Evolutionary conservation across 371 early-diverging fungal species (phyloP).

Genomic region (Apophysomyces elegans): DNA sequence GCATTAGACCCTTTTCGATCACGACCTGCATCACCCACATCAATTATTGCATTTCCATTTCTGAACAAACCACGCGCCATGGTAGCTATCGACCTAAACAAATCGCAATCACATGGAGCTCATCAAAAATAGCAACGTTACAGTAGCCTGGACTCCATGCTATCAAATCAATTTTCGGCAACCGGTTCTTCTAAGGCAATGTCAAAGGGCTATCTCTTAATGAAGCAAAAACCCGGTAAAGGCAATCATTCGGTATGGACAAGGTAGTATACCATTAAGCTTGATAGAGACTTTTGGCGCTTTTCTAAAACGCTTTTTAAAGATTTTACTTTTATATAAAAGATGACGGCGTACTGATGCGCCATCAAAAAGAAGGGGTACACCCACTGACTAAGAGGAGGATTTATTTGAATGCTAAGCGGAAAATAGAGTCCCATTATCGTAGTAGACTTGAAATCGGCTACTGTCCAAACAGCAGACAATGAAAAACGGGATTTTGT

Average conservation of each 20-base stretch:
- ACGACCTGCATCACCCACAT: slow-evolving; percentile 23
- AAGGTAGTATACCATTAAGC: slow-evolving; percentile 18
- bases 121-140: slow-evolving; percentile 23
- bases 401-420: background rate
- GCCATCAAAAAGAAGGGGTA: slow-evolving; percentile 21
- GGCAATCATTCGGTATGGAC: slow-evolving; percentile 28
- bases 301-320: slow-evolving; percentile 1
- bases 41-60: slow-evolving; percentile 28
- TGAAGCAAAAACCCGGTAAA: slow-evolving; percentile 17
- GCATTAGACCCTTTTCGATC: slow-evolving; percentile 5
- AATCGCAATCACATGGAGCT: background rate
- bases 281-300: background rate
- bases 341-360: slow-evolving; percentile 33
- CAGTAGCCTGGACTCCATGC: slow-evolving; percentile 29
- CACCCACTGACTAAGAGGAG: background rate
- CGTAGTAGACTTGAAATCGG: slow-evolving; percentile 21
- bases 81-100: slow-evolving; percentile 13
- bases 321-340: slow-evolving; percentile 31
- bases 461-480: slow-evolving; percentile 26
- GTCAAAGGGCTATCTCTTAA: slow-evolving; percentile 27
- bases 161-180: slow-evolving; percentile 17
- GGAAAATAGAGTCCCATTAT: slow-evolving; percentile 17
- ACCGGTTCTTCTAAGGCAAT: slow-evolving; percentile 12
- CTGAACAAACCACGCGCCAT: slow-evolving; percentile 27
- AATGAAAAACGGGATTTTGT: slow-evolving; percentile 35